These are phyloP conservation scores for Xylariaceae sp. DNA, from an alignment of 2,329 filamentous ascomycete genomes.

Conservation along the genomic window DNA sequence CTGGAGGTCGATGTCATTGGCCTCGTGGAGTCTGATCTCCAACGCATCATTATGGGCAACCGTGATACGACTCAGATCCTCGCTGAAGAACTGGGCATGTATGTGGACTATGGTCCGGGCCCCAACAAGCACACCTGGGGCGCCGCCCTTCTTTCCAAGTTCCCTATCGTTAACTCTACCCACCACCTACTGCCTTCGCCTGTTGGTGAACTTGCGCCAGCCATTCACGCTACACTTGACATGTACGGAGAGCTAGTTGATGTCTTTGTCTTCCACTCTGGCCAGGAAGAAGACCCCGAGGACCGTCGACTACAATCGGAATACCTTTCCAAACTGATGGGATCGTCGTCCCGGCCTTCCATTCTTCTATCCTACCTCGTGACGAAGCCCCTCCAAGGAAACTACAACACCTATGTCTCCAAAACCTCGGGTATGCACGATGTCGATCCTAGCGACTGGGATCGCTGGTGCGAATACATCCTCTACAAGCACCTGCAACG, in stretches of 20 bases:
- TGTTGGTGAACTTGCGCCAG: slow-evolving; percentile 89
- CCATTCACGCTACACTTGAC: slow-evolving; percentile 93
- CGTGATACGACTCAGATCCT: slow-evolving; percentile 92
- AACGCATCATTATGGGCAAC: slow-evolving; percentile 99
- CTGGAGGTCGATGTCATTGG: slow-evolving; percentile 96
- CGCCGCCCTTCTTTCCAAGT: slow-evolving; percentile 86
- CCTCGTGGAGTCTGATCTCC: slow-evolving; percentile 86
- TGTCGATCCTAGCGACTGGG: slow-evolving; percentile 88
- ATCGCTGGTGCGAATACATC: slow-evolving; percentile 99
- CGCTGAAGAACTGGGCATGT: slow-evolving; percentile 96
- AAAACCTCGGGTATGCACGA: slow-evolving; percentile 87
- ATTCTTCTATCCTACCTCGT: slow-evolving; percentile 90
- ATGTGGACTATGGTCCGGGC: slow-evolving; percentile 92
- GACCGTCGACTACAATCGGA: slow-evolving; percentile 81
- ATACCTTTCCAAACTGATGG: slow-evolving; percentile 87
- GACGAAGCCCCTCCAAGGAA: slow-evolving; percentile 81
- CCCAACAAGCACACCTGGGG: slow-evolving; percentile 99
- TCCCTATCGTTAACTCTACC: slow-evolving; percentile 94
- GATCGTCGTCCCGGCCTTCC: slow-evolving; percentile 68
- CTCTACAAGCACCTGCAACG: slow-evolving; percentile 84
- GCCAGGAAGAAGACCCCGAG: slow-evolving; percentile 93
- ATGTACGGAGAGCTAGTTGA: slow-evolving; percentile 87
- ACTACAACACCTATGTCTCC: slow-evolving; percentile 95
- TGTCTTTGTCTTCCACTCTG: slow-evolving; percentile 97
- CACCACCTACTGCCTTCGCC: slow-evolving; percentile 92